Evolutionary conservation across 1,139 yeast species (phyloP), one percentile per base, ranked within the genome.

Genomic region (Debaryomycetaceae sp.): DNA sequence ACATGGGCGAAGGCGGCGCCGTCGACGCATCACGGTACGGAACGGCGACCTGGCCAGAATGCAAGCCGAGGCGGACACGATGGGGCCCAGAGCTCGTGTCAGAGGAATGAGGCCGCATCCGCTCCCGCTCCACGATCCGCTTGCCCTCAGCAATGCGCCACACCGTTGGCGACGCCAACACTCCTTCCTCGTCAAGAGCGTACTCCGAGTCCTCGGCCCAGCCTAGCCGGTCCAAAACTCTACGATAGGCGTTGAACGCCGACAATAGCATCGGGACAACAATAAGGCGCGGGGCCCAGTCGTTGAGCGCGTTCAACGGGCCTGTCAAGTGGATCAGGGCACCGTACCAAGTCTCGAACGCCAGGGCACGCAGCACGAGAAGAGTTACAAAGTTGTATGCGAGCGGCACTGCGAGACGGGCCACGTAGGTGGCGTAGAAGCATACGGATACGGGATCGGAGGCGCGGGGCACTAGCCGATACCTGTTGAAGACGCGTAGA

Each of bases 361-460:
- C 41, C 32, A 72, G 65, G 12, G 47, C 45, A 12, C 73, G 47
- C 16, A 70, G 60, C 10, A 73, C 62, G 35, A 79, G 64, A 29
- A 83, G 57, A 23, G 82, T 80, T 33, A 82, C 53, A 47, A 80
- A 83, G 50, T 83, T 83, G 55, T 80, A 83, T 22, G 83, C 73
- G 38, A 83, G 60, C 3, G 95, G 95, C 11, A 83, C 77, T 1
- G 94, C 80, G 46, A 83, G 59, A 38, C 95, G 73, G 31, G 90
- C 82, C 21, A 82, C 75, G 44, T 83, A 83, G 44, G 82, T 79
- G 16, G 87, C 75, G 50, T 80, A 83, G 49, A 82, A 83, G 27
- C 83, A 64, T 22, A 80, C 67, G 19, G 85, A 75, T 1, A 81
- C 79, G 0, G 83, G 79, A 44, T 80, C 90, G 0, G 90, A 77